Percentiles rank a stretch among this genome's conserved stretches.
These are phyloP conservation scores for Vitellaria paradoxa DNA, from an alignment of 179 eudicot genomes.

Conservation along the genomic window DNA sequence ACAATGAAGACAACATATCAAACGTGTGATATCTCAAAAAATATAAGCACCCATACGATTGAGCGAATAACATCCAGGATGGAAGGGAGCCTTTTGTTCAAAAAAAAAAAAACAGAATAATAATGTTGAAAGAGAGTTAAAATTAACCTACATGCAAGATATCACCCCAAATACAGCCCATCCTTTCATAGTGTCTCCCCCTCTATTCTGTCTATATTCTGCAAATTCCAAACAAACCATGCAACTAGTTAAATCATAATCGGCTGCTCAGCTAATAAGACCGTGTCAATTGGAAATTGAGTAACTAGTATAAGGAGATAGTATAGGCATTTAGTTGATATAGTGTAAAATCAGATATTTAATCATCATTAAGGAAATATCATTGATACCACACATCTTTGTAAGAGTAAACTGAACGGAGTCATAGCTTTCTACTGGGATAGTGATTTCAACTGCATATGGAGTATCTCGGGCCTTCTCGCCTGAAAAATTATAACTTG, in stretches of 20 bases:
- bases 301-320: neutral
- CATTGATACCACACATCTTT: constrained; percentile 72
- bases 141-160: constrained; percentile 61
- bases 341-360: neutral
- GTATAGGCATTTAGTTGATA: neutral
- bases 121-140: neutral
- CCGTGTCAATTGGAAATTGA: neutral
- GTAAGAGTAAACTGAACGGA: constrained; percentile 74
- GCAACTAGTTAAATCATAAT: constrained; percentile 3
- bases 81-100: neutral
- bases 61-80: neutral
- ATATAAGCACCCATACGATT: neutral
- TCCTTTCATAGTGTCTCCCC: constrained; percentile 55
- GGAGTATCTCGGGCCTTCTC: constrained; percentile 52
- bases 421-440: constrained; percentile 75
- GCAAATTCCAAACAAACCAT: constrained; percentile 15
- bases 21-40: neutral
- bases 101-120: neutral
- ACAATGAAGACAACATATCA: neutral
- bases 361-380: neutral
- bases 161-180: constrained; percentile 88
- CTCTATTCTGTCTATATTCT: constrained; percentile 56
- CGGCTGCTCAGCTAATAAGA: neutral
- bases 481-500: constrained; percentile 47
- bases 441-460: constrained; percentile 73